phyloP scores from a whole-genome alignment of 139 green algal genomes.

The Deuterostichococcus epilithicus region DNA sequence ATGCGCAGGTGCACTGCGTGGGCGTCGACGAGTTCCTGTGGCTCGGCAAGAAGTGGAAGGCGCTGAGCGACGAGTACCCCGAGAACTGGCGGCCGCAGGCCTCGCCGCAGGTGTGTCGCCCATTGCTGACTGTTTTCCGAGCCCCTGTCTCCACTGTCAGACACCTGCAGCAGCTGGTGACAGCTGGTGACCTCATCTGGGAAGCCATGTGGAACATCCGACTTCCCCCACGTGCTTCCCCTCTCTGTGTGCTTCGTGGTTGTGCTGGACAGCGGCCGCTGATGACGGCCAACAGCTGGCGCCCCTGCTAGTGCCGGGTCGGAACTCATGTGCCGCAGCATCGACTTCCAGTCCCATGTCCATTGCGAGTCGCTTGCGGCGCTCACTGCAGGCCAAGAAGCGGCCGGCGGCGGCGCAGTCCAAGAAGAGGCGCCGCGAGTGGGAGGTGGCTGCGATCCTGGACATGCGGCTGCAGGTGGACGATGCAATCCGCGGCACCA shows the following conservation, averaged over 20 bases:
- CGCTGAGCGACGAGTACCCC: constrained; percentile 7
- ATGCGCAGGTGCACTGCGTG: constrained; percentile 1
- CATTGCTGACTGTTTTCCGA: background rate
- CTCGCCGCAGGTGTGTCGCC: too few relatives aligned
- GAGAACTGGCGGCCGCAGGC: constrained; percentile 3
- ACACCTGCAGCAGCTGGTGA: background rate
- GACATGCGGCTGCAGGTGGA: constrained; percentile 26
- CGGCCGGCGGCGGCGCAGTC: background rate
- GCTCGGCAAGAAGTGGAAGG: constrained; percentile 28
- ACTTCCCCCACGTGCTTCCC: too few relatives aligned
- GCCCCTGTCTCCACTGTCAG: background rate
- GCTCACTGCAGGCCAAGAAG: background rate
- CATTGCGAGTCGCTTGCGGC: too few relatives aligned
- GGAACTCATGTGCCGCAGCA: too few relatives aligned
- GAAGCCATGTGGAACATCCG: too few relatives aligned
- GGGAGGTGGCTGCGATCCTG: constrained; percentile 12
- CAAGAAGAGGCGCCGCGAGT: constrained; percentile 1
- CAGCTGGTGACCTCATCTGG: too few relatives aligned
- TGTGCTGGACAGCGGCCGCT: too few relatives aligned
- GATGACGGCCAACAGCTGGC: too few relatives aligned
- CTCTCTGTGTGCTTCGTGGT: too few relatives aligned
- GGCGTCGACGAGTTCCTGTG: constrained; percentile 40
- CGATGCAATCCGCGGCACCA: constrained; percentile 15
- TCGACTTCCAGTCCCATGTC: too few relatives aligned
- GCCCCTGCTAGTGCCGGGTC: too few relatives aligned